phyloP scores from a whole-genome alignment of 2,329 filamentous ascomycete species.

The Mollisiaceae sp. region DNA sequence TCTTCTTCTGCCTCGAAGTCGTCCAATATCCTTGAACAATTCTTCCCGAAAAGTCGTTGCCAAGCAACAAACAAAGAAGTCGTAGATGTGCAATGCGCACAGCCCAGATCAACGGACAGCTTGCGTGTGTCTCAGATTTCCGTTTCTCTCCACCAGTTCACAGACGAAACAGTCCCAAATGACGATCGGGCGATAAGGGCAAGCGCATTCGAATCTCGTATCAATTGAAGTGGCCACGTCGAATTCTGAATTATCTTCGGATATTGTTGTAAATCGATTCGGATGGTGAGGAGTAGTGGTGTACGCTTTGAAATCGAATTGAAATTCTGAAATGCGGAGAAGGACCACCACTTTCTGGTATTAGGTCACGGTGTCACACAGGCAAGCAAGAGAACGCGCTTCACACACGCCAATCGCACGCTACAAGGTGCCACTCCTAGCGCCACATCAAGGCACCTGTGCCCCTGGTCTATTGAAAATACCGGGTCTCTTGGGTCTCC shows the following conservation, averaged over 20 bases:
- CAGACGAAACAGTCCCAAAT: conserved; percentile 2
- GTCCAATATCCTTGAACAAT: not conserved
- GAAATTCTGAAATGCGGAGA: conserved; percentile 6
- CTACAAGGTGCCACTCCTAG: not conserved
- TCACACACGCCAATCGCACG: conserved; percentile 1
- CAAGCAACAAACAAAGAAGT: not conserved
- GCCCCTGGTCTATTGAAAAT: not conserved
- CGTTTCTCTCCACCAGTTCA: not conserved
- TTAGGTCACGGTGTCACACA: not conserved
- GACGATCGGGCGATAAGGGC: not conserved
- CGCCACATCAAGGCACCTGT: not conserved
- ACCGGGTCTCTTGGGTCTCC: too few relatives aligned
- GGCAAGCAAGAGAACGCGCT: not conserved
- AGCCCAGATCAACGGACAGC: not conserved
- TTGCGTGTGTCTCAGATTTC: conserved; percentile 3
- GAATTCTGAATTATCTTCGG: not conserved
- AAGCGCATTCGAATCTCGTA: not conserved
- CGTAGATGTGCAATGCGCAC: not conserved
- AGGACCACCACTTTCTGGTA: not conserved
- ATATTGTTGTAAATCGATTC: not conserved
- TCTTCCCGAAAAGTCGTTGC: not conserved
- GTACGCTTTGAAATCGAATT: not conserved
- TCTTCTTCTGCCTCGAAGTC: not conserved
- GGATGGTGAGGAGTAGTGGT: too few relatives aligned
- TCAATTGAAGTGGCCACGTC: not conserved